These are phyloP conservation scores for Ascochyta lentis DNA, from an alignment of 2,329 filamentous ascomycete species.

Conservation along the genomic window DNA sequence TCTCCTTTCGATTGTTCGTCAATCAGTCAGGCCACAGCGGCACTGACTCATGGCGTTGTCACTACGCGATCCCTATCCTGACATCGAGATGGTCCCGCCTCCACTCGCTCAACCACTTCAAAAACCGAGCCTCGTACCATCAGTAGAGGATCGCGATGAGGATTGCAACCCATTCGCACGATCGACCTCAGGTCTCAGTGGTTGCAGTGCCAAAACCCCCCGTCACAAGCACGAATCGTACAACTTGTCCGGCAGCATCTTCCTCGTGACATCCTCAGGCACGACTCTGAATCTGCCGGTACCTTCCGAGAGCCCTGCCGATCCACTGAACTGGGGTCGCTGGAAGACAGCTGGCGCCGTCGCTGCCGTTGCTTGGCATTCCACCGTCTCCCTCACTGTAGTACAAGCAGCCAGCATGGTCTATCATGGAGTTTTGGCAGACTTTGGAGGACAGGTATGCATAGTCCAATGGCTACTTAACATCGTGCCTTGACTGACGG, in stretches of 20 bases:
- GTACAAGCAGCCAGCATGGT: constrained; percentile 31
- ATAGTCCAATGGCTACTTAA: background rate
- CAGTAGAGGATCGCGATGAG: constrained; percentile 2
- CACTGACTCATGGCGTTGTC: background rate
- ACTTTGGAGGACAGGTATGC: constrained; percentile 25
- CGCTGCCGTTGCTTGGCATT: constrained; percentile 24
- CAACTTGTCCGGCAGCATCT: constrained; percentile 32
- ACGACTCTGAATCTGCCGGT: constrained; percentile 32
- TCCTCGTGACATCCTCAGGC: constrained; percentile 32
- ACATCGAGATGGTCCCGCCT: constrained; percentile 25
- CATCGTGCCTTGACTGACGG: background rate
- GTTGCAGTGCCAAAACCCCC: background rate
- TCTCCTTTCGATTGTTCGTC: background rate
- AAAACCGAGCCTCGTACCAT: constrained; percentile 18
- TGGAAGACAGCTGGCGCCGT: constrained; percentile 31
- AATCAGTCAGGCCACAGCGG: background rate
- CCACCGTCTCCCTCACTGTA: constrained; percentile 21
- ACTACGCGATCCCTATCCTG: constrained; percentile 19
- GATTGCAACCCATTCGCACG: background rate
- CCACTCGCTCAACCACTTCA: constrained; percentile 19
- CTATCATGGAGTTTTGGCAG: constrained; percentile 16
- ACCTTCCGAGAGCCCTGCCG: constrained; percentile 31
- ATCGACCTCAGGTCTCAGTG: background rate
- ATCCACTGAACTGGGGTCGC: constrained; percentile 34
- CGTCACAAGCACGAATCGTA: constrained; percentile 35